These are phyloP conservation scores for Dipodascopsis tothii DNA, from an alignment of 805 yeast species.

Conservation along the genomic window DNA sequence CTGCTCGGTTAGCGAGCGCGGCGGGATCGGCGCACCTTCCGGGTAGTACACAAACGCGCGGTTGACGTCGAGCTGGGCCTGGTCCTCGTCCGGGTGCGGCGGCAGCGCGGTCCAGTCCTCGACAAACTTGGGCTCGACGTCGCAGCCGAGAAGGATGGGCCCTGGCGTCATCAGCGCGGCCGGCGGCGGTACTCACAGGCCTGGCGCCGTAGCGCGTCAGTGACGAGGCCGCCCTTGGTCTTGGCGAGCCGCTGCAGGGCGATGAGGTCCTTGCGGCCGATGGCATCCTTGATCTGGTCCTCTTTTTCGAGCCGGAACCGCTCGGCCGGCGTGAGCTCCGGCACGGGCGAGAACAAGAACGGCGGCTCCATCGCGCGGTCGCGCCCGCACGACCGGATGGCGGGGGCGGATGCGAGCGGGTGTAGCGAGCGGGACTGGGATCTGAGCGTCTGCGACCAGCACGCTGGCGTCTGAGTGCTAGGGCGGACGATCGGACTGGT, in stretches of 20 bases:
- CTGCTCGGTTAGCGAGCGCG: conserved; percentile 18
- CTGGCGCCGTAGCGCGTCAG: conserved; percentile 8
- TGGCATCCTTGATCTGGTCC: conserved; percentile 7
- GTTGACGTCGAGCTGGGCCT: conserved; percentile 68
- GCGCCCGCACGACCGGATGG: too few relatives aligned
- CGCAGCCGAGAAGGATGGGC: conserved; percentile 20
- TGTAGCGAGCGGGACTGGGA: too few relatives aligned
- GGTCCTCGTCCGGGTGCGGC: conserved; percentile 66
- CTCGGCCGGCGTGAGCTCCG: conserved; percentile 3
- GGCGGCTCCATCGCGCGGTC: conserved; percentile 9
- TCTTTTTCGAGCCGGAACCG: conserved; percentile 8
- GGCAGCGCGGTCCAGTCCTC: conserved; percentile 31
- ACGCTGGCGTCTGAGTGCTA: too few relatives aligned
- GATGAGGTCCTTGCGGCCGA: conserved; percentile 4
- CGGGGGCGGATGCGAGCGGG: too few relatives aligned
- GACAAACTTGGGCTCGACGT: conserved; percentile 6
- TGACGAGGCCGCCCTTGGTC: conserved; percentile 14
- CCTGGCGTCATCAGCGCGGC: conserved; percentile 2
- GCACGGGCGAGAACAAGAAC: neutral
- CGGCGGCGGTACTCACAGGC: conserved; percentile 8
- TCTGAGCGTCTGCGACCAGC: too few relatives aligned
- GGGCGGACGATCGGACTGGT: too few relatives aligned
- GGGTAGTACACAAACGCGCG: conserved; percentile 54
- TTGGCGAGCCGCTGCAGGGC: conserved; percentile 13
- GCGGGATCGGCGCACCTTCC: conserved; percentile 8